A percentile compares a stretch with the other conserved stretches of the same genome.
Conservation (phyloP, 2,329 filamentous ascomycete genomes). For the Diaporthe vexans region DNA sequence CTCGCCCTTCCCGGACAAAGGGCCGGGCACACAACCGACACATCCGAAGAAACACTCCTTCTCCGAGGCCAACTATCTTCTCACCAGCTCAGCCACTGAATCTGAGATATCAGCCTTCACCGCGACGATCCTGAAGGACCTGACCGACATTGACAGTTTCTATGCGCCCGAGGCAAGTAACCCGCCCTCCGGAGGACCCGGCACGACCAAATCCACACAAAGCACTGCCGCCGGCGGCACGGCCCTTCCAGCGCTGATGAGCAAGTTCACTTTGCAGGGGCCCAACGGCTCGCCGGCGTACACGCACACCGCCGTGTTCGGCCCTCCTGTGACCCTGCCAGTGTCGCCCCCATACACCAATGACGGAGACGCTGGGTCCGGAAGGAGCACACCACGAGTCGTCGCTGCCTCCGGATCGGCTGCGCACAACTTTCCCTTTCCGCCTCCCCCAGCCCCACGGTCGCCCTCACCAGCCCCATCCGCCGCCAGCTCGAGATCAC, state of each 20-base stretch:
- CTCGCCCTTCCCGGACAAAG: not conserved
- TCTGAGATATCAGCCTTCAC: conserved; percentile 68
- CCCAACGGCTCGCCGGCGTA: conserved; percentile 31
- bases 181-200: not conserved
- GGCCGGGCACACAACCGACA: conserved; percentile 37
- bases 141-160: conserved; percentile 60
- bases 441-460: conserved; percentile 21
- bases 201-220: conserved; percentile 42
- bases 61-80: conserved; percentile 68
- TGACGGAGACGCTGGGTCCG: not conserved
- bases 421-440: conserved; percentile 20
- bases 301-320: conserved; percentile 25
- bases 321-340: conserved; percentile 19
- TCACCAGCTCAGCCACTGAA: conserved; percentile 68
- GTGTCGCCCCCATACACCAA: conserved; percentile 4
- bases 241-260: conserved; percentile 20
- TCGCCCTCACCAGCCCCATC: conserved; percentile 32
- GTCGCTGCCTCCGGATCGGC: not conserved
- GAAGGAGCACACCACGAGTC: conserved; percentile 27
- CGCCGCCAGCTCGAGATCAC: conserved; percentile 17
- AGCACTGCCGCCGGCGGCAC: not conserved
- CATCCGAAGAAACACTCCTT: conserved; percentile 52
- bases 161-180: conserved; percentile 57
- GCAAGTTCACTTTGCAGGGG: conserved; percentile 30
- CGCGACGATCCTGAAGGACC: conserved; percentile 63